Percentiles rank a stretch among this genome's conserved stretches.
Evolutionary conservation across 805 yeast species (phyloP).

Genomic region (Ogataea methylovora): DNA sequence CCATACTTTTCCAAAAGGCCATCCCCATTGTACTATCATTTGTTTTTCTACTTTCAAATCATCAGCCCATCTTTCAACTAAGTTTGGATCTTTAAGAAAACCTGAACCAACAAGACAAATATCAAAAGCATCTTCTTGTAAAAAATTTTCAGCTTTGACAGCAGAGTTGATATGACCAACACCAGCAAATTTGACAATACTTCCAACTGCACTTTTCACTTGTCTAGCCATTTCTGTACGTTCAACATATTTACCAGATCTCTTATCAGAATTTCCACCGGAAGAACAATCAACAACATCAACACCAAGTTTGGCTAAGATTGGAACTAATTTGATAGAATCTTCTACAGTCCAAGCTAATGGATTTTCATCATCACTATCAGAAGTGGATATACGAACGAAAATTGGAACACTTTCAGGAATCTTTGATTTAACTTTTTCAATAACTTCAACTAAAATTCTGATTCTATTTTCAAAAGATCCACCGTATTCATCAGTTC

Average conservation of each 20-base stretch:
- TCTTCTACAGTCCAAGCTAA: constrained; percentile 39
- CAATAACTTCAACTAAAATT: constrained; percentile 38
- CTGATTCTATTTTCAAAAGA: constrained; percentile 49
- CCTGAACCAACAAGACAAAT: constrained; percentile 37
- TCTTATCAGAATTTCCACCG: constrained; percentile 37
- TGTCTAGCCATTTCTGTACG: constrained; percentile 33
- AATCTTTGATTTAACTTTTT: constrained; percentile 31
- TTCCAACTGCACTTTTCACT: constrained; percentile 38
- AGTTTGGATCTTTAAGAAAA: constrained; percentile 43
- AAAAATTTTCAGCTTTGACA: constrained; percentile 28
- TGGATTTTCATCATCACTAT: constrained; percentile 28
- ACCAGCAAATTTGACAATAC: constrained; percentile 32
- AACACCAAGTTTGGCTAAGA: constrained; percentile 38
- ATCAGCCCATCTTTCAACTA: constrained; percentile 43
- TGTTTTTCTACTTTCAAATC: constrained; percentile 30
- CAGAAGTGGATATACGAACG: constrained; percentile 40
- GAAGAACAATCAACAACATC: constrained; percentile 48
- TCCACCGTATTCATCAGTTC: constrained; percentile 63
- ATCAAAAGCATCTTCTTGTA: constrained; percentile 40
- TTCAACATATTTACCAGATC: constrained; percentile 23
- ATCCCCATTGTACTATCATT: constrained; percentile 11
- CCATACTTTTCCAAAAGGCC: constrained; percentile 11
- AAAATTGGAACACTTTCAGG: constrained; percentile 37
- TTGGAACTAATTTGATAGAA: constrained; percentile 31
- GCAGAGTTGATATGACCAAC: constrained; percentile 38